These are phyloP conservation scores for Fusarium piperis DNA, from an alignment of 2,329 filamentous ascomycete genomes.

Conservation along the genomic window DNA sequence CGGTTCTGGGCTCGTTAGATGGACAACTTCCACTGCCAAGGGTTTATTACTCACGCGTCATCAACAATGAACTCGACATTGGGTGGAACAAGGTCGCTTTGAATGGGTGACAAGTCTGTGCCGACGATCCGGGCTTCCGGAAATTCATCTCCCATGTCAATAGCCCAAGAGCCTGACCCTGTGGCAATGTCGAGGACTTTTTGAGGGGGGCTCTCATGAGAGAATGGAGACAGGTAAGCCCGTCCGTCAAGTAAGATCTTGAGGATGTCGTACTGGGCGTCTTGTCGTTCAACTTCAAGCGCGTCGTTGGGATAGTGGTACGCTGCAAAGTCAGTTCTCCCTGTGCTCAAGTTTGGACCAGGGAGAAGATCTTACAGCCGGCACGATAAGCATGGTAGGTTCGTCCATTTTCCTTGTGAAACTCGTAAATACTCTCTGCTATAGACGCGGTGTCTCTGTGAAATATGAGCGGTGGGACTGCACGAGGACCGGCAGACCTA, in stretches of 20 bases:
- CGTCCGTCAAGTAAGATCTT: neutral
- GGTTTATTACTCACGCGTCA: neutral
- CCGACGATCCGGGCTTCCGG: neutral
- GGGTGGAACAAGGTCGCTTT: neutral
- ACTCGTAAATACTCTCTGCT: neutral
- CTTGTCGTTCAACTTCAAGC: neutral
- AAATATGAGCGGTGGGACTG: neutral
- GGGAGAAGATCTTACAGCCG: neutral
- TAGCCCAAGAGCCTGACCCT: neutral
- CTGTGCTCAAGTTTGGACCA: neutral
- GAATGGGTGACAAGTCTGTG: neutral
- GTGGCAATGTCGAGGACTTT: conserved; percentile 1
- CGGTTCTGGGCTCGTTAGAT: neutral
- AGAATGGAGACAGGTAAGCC: neutral
- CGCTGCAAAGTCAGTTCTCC: neutral
- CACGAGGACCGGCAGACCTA: neutral
- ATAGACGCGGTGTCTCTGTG: neutral
- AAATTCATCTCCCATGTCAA: neutral
- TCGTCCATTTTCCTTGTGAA: neutral
- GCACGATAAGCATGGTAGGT: neutral
- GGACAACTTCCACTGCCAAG: neutral
- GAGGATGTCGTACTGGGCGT: neutral
- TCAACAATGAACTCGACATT: neutral
- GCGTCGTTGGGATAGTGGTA: conserved; percentile 1
- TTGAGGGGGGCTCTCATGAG: neutral